Conservation (phyloP, 768 basidiomycete genomes). For the Dioszegia aurantiaca region DNA sequence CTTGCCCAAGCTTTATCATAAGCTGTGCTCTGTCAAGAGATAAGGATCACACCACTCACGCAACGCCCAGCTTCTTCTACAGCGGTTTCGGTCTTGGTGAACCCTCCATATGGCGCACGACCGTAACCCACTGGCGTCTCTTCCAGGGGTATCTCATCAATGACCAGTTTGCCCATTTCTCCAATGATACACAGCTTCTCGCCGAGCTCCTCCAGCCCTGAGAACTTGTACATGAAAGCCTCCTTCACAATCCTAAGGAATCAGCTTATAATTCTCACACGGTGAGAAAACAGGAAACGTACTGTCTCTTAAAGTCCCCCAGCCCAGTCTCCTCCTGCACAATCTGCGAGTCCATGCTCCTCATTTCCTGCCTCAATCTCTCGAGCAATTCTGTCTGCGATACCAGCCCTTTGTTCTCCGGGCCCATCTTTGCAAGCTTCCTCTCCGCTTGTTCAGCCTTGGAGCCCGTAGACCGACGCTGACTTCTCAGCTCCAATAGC, state of each 20-base stretch:
- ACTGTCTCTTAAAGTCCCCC: slow-evolving; percentile 74
- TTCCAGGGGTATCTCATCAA: slow-evolving; percentile 76
- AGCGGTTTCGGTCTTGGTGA: slow-evolving; percentile 62
- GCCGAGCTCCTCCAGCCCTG: slow-evolving; percentile 75
- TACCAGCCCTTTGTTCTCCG: slow-evolving; percentile 78
- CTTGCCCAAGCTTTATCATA: slow-evolving; percentile 29
- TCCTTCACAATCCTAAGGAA: slow-evolving; percentile 57
- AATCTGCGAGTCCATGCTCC: slow-evolving; percentile 72
- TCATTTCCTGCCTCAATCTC: slow-evolving; percentile 70
- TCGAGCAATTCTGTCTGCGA: slow-evolving; percentile 71
- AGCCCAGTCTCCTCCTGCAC: slow-evolving; percentile 74
- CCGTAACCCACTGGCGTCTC: slow-evolving; percentile 74
- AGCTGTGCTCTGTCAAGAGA: not conserved
- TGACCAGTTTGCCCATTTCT: slow-evolving; percentile 57
- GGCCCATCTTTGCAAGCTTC: slow-evolving; percentile 84
- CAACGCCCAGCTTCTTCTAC: slow-evolving; percentile 61
- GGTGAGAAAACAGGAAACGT: slow-evolving; percentile 14
- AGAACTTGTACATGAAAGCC: slow-evolving; percentile 82
- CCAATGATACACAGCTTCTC: slow-evolving; percentile 71
- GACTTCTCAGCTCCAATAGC: slow-evolving; percentile 71
- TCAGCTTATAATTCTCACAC: slow-evolving; percentile 1
- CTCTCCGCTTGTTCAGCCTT: slow-evolving; percentile 81
- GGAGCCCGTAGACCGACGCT: slow-evolving; percentile 63
- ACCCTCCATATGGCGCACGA: slow-evolving; percentile 66
- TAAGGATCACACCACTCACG: slow-evolving; percentile 35